phyloP scores from a whole-genome alignment of 1,284 basidiomycete genomes.

The Grifola frondosa region DNA sequence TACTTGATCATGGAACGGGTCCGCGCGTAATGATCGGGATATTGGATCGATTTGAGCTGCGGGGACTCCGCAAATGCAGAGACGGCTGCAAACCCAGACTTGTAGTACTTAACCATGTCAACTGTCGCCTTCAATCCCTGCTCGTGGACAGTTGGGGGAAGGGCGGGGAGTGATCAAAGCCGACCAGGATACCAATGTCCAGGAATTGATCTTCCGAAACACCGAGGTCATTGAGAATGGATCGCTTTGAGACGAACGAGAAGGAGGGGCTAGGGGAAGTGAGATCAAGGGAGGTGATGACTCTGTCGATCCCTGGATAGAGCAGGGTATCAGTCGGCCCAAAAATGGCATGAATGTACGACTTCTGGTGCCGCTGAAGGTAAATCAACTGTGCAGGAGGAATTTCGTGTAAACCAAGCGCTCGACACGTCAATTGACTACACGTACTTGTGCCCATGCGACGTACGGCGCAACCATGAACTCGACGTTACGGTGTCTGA shows the following conservation, averaged over 20 bases:
- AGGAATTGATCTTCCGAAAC: constrained; percentile 92
- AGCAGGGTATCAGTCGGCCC: constrained; percentile 89
- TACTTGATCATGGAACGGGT: constrained; percentile 93
- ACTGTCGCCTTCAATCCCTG: constrained; percentile 81
- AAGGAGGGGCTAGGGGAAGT: constrained; percentile 68
- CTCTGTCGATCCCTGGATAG: constrained; percentile 87
- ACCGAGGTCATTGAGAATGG: constrained; percentile 74
- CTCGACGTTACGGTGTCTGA: constrained; percentile 94
- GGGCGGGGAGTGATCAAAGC: constrained; percentile 83
- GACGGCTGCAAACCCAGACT: constrained; percentile 82
- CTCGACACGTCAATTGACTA: constrained; percentile 19
- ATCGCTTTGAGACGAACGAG: constrained; percentile 82
- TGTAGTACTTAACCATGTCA: constrained; percentile 89
- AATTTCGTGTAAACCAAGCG: constrained; percentile 16
- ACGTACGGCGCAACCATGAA: constrained; percentile 96
- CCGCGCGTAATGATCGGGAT: constrained; percentile 86
- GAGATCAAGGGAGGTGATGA: constrained; percentile 88
- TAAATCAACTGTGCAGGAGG: constrained; percentile 73
- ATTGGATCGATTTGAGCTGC: constrained; percentile 73
- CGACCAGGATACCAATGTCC: constrained; percentile 89
- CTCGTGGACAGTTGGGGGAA: constrained; percentile 85
- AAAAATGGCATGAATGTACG: constrained; percentile 94
- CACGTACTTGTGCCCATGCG: constrained; percentile 86
- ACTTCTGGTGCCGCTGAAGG: constrained; percentile 89
- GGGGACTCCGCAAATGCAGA: constrained; percentile 77